phyloP scores from a whole-genome alignment of 495 filamentous ascomycete species.

The Platismatia glauca region DNA sequence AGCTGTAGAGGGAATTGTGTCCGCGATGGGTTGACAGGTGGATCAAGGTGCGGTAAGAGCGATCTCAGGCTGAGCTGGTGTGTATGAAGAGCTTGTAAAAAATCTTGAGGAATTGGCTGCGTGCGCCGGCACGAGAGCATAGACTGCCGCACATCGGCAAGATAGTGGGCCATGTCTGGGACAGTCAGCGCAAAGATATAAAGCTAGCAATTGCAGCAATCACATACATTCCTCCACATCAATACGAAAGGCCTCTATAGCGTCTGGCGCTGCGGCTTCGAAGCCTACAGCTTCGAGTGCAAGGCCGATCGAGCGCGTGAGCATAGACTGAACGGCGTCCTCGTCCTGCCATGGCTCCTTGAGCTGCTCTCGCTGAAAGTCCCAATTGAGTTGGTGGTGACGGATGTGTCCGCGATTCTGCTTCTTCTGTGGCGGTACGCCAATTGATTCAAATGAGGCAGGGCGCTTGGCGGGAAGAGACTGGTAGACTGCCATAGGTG shows the following conservation, averaged over 20 bases:
- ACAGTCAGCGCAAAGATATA: constrained; percentile 6
- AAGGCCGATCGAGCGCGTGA: constrained; percentile 48
- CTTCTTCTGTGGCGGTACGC: constrained; percentile 32
- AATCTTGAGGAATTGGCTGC: constrained; percentile 58
- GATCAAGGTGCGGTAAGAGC: constrained; percentile 34
- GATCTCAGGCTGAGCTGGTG: constrained; percentile 28
- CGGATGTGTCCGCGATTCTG: constrained; percentile 40
- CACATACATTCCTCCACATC: constrained; percentile 54
- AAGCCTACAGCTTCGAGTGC: constrained; percentile 50
- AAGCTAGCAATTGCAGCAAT: constrained; percentile 1
- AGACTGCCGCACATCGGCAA: constrained; percentile 48
- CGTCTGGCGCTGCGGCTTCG: constrained; percentile 45
- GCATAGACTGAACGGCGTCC: constrained; percentile 40
- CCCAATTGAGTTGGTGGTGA: constrained; percentile 35
- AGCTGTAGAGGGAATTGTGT: constrained; percentile 36
- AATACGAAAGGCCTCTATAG: constrained; percentile 49
- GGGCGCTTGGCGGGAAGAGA: constrained; percentile 36
- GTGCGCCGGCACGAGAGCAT: constrained; percentile 54
- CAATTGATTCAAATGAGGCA: constrained; percentile 22
- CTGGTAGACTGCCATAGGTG: constrained; percentile 21
- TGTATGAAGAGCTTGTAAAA: constrained; percentile 51
- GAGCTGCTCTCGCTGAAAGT: constrained; percentile 23
- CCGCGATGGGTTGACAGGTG: constrained; percentile 29
- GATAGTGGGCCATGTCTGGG: constrained; percentile 50
- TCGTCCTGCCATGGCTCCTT: constrained; percentile 40